Base-by-base conservation (phyloP, 768 basidiomycete species). In the Tylopilus cervinicoccineus region DNA sequence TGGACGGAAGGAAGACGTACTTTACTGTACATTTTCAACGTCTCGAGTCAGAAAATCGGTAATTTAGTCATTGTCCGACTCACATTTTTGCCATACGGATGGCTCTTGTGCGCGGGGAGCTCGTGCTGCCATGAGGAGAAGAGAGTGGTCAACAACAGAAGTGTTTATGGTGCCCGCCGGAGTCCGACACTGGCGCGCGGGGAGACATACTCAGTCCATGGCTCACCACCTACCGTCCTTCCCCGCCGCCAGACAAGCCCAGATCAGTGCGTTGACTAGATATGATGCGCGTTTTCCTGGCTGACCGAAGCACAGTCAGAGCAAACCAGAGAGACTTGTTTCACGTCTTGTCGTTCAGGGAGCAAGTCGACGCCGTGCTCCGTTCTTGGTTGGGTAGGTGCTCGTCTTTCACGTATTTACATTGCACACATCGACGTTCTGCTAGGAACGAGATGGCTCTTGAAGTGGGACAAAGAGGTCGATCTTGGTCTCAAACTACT, bases 271-370 rank as follows among this genome's bases (percentile, higher is more conserved):
- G 88, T 74, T 23, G 37, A 16, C 6, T 37, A 20, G 14, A 45
- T 17, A 47, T 40, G 5, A 6, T 13, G 12, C 37, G 8, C 19
- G 37, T 10, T 13, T 46, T 26, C 41, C 49, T 34, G 53, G 55
- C 47, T 56, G 2, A 53, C 36, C 8, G 39, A 53, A 50, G 34
- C 23, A 8, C 62, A 93, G 91, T 93, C 62, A 78, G 91, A 50
- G 86, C 90, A 31, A 86, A 89, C 61, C 91, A 93, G 61, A 73
- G 91, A 52, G 91, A 93, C 65, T 54, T 88, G 38, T 87, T 83
- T 59, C 86, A 91, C 69, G 74, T 91, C 36, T 76, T 83, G 26
- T 79, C 80, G 6, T 69, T 93, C 61, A 81, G 78, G 56, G 88
- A 89, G 44, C 86, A 92, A 61, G 72, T 80, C 10, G 88, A 90